Percentiles rank a stretch among this genome's conserved stretches.
phyloP scores from a whole-genome alignment of 2,329 filamentous ascomycete genomes.

The Cercospora citrullina region DNA sequence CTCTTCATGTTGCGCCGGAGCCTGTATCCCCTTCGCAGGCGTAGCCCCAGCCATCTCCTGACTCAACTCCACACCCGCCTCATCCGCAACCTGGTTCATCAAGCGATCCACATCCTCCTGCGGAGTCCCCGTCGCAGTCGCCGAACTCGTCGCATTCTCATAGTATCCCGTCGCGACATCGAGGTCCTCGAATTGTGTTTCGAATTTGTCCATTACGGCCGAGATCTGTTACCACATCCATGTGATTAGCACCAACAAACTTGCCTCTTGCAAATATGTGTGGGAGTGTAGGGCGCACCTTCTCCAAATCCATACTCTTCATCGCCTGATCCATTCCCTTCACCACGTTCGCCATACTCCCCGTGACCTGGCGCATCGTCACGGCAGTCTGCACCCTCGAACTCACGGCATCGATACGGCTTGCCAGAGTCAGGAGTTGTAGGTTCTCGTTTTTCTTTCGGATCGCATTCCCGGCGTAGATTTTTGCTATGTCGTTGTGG shows the following conservation, averaged over 20 bases:
- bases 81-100: constrained; percentile 82
- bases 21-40: constrained; percentile 55
- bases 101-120: constrained; percentile 85
- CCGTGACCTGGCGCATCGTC: constrained; percentile 62
- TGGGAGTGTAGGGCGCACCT: constrained; percentile 44
- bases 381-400: constrained; percentile 63
- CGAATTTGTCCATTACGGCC: constrained; percentile 66
- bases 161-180: constrained; percentile 66
- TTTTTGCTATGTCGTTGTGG: constrained; percentile 61
- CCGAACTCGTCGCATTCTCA: constrained; percentile 78
- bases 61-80: constrained; percentile 79
- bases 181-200: constrained; percentile 56
- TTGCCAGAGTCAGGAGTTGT: constrained; percentile 58
- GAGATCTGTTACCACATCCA: constrained; percentile 52
- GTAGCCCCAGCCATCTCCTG: constrained; percentile 68
- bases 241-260: too few species aligned
- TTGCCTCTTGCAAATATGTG: too few species aligned
- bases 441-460: constrained; percentile 64
- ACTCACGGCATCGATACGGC: constrained; percentile 60
- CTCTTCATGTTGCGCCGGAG: constrained; percentile 59
- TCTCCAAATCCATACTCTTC: constrained; percentile 64
- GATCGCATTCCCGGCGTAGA: constrained; percentile 64
- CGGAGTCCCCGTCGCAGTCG: constrained; percentile 71
- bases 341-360: constrained; percentile 63
- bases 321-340: constrained; percentile 63